These are phyloP conservation scores for Pestalotiopsis sp. DNA, from an alignment of 2,329 filamentous ascomycete species.

Conservation along the genomic window DNA sequence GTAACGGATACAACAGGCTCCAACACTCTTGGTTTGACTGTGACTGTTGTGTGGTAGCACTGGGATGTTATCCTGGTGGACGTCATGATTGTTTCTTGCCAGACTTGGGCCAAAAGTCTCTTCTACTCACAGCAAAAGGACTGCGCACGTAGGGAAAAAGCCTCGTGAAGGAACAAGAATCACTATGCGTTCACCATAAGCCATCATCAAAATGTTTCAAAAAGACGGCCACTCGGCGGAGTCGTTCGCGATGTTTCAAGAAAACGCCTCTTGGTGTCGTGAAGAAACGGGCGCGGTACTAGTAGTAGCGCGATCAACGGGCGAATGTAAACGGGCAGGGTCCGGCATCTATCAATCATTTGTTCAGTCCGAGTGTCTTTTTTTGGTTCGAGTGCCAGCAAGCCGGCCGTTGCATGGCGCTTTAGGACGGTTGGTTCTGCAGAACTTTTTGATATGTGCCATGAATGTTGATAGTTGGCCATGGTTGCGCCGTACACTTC, in stretches of 20 bases:
- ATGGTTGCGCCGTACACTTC: too few relatives aligned
- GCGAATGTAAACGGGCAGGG: background rate
- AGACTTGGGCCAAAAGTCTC: background rate
- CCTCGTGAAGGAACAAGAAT: background rate
- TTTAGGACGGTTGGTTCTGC: background rate
- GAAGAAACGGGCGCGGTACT: background rate
- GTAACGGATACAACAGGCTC: constrained; percentile 12
- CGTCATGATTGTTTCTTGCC: background rate
- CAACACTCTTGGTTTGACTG: constrained; percentile 12
- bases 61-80: background rate
- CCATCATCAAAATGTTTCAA: background rate
- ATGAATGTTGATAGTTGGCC: too few relatives aligned
- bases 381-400: background rate
- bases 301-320: background rate
- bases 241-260: background rate
- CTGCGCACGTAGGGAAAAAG: background rate
- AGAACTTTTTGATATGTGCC: background rate
- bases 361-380: background rate
- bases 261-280: background rate
- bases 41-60: constrained; percentile 1
- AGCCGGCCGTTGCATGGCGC: background rate
- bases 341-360: background rate
- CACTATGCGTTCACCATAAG: background rate
- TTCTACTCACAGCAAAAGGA: background rate
- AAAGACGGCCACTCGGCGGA: background rate